Evolutionary conservation across 805 yeast species (phyloP).

Genomic region (Candida parachauliodes): DNA sequence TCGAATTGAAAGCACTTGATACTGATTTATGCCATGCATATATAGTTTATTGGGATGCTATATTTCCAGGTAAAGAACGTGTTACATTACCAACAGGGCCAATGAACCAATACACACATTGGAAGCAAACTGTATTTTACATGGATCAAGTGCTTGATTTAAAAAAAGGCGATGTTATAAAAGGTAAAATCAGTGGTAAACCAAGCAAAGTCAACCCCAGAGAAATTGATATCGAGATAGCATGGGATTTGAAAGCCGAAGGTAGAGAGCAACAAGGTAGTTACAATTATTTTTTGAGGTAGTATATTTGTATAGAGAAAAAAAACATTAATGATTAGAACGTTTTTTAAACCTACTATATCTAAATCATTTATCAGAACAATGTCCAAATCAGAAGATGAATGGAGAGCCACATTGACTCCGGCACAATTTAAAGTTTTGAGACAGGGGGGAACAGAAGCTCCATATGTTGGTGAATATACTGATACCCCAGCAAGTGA

Average conservation of each 20-base stretch:
- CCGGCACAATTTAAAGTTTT: conserved; percentile 79
- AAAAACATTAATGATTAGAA: neutral
- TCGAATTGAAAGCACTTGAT: conserved; percentile 68
- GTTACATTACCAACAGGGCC: conserved; percentile 92
- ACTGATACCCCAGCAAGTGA: conserved; percentile 45
- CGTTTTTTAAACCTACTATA: neutral
- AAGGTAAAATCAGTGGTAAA: conserved; percentile 67
- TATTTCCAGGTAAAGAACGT: conserved; percentile 68
- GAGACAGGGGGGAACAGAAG: conserved; percentile 70
- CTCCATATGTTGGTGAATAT: conserved; percentile 64
- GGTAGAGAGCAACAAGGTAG: conserved; percentile 57
- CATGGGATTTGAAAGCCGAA: conserved; percentile 48
- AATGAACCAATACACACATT: conserved; percentile 89
- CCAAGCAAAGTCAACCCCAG: conserved; percentile 82
- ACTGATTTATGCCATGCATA: conserved; percentile 84
- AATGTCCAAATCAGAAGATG: conserved; percentile 43
- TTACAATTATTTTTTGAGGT: conserved; percentile 67
- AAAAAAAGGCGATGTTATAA: conserved; percentile 70
- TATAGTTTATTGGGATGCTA: conserved; percentile 93
- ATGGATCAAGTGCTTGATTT: conserved; percentile 74
- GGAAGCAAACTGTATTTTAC: conserved; percentile 98
- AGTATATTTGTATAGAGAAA: conserved; percentile 1
- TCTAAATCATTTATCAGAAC: neutral
- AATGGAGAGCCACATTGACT: conserved; percentile 77
- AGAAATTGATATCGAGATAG: conserved; percentile 79